Conservation (phyloP, 2,329 filamentous ascomycete species). For the Juglanconis oblonga region DNA sequence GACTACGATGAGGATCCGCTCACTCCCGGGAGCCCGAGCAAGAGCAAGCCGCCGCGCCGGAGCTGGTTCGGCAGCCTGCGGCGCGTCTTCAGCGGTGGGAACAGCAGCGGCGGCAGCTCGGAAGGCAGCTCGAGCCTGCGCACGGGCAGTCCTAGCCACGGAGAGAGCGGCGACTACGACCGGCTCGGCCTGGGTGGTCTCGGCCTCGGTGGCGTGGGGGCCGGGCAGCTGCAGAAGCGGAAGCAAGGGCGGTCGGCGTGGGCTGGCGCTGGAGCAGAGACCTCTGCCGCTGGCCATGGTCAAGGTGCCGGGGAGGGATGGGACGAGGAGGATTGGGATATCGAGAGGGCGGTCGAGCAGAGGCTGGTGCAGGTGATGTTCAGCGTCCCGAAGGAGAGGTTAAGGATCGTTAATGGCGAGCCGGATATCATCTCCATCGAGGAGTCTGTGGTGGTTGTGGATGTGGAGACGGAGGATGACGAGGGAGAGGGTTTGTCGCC, state of each 20-base stretch:
- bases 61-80: slow-evolving; percentile 68
- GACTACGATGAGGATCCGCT: slow-evolving; percentile 29
- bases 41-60: slow-evolving; percentile 51
- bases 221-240: slow-evolving; percentile 44
- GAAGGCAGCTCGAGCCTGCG: slow-evolving; percentile 15
- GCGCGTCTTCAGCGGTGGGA: slow-evolving; percentile 55
- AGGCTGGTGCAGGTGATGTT: slow-evolving; percentile 83
- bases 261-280: slow-evolving; percentile 28
- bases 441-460: slow-evolving; percentile 33
- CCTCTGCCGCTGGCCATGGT: slow-evolving; percentile 27
- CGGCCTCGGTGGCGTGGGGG: slow-evolving; percentile 29
- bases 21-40: slow-evolving; percentile 53
- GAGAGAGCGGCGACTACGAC: slow-evolving; percentile 42
- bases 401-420: slow-evolving; percentile 87
- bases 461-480: slow-evolving; percentile 32
- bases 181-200: slow-evolving; percentile 38
- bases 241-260: slow-evolving; percentile 56
- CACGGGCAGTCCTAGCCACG: slow-evolving; percentile 27
- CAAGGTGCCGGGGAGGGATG: slow-evolving; percentile 42
- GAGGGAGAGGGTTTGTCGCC: not conserved
- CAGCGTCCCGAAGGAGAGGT: slow-evolving; percentile 80
- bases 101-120: slow-evolving; percentile 28
- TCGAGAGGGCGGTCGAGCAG: slow-evolving; percentile 69
- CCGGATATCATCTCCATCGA: slow-evolving; percentile 41
- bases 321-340: slow-evolving; percentile 69